Evolutionary conservation across 768 basidiomycete species (phyloP), one percentile per base, ranked within the genome.

Genomic region (Auriscalpium microsporum): DNA sequence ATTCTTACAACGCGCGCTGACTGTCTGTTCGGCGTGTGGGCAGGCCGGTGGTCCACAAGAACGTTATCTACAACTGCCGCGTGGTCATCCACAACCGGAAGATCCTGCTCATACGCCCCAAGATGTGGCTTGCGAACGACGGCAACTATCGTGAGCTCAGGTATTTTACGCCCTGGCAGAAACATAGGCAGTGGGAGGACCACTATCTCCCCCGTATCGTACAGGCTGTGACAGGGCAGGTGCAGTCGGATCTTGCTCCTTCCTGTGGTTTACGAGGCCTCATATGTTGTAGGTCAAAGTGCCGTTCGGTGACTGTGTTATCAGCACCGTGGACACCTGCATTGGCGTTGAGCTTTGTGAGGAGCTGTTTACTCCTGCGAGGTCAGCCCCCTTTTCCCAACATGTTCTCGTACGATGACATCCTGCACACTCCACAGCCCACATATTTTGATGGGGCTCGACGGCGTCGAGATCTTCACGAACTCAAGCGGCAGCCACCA

Each of bases 81-180:
- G 77, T 98, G 37, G 86, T 98, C 67, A 82, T 94, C 45, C 80
- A 92, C 65, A 78, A 94, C 71, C 78, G 82, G 54, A 80, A 90
- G 72, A 94, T 99, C 57, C 72, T 97, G 1, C 82, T 97, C 59
- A 98, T 99, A 60, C 84, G 96, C 21, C 96, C 96, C 0, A 99
- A 98, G 75, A 94, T 99, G 94, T 99, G 96, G 96, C 77, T 99
- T 46, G 96, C 96, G 1, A 98, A 98, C 66, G 93, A 96, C 64
- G 96, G 96, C 4, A 98, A 98, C 66, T 99, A 99, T 69, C 87
- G 96, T 62, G 75, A 78, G 70, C 60, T 72, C 46, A 63, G 88
- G 13, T 90, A 92, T 68, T 99, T 99, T 64, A 93, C 95, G 2
- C 94, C 96, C 0, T 99, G 96, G 95, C 72, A 75, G 65, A 95